Base-by-base conservation (phyloP, 768 basidiomycete species). In the Amanita polypyramis region DNA sequence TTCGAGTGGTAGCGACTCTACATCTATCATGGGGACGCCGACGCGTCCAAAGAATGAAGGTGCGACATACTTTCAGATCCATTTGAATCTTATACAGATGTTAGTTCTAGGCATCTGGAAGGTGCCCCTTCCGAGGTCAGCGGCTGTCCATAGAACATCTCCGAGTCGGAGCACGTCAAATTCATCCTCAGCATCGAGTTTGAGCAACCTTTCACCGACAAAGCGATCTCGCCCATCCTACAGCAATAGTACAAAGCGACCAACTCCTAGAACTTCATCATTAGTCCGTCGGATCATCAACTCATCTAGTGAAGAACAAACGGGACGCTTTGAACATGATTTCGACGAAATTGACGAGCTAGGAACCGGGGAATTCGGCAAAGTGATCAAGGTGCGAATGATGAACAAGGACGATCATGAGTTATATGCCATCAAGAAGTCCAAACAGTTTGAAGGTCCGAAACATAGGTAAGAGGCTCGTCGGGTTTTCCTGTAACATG, bases 361-460 rank as follows among this genome's bases (percentile, higher is more conserved):
- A 9, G 95, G 95, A 4, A 83, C 82, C 44, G 95, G 95, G 11
- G 90, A 91, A 60, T 98, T 97, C 64, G 93, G 93, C 20, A 85
- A 85, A 58, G 95, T 92, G 15, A 85, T 91, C 67, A 89, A 86
- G 65, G 89, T 84, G 36, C 76, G 75, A 47, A 69, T 72, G 60
- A 89, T 91, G 67, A 70, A 73, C 34, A 70, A 67, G 51, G 66
- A 72, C 52, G 68, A 76, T 32, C 58, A 62, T 30, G 65, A 67
- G 41, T 65, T 89, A 29, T 94, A 75, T 62, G 95, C 95, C 8
- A 80, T 99, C 58, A 99, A 99, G 73, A 86, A 88, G 62, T 94
- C 90, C 25, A 93, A 94, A 68, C 76, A 79, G 27, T 94, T 96
- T 56, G 87, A 92, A 58, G 95, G 95, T 21, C 77, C 76, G 34